A percentile compares a stretch with the other conserved stretches of the same genome.
phyloP scores from a whole-genome alignment of 805 yeast genomes.

The Candida manassasensis region DNA sequence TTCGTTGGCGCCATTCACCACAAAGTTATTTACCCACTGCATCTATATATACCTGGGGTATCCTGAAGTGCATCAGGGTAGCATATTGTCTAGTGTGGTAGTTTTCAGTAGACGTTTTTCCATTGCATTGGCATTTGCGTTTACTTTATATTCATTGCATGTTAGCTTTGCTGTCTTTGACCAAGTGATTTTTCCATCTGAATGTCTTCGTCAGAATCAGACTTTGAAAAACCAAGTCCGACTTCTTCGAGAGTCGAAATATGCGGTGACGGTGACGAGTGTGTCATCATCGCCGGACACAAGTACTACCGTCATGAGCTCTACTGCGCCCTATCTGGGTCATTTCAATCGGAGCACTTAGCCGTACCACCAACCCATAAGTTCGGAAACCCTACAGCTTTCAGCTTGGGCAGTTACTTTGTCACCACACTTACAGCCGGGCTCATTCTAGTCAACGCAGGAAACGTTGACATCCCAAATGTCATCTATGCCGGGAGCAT shows the following conservation, averaged over 20 bases:
- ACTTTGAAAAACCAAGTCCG: not conserved
- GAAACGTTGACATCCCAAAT: conserved; percentile 46
- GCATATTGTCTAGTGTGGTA: no score
- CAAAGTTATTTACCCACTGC: no score
- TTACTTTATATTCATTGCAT: no score
- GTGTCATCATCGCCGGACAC: conserved; percentile 37
- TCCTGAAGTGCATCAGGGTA: no score
- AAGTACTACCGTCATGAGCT: conserved; percentile 47
- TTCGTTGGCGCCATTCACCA: no score
- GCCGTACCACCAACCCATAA: conserved; percentile 5
- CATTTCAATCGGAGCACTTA: conserved; percentile 6
- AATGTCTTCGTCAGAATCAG: not conserved
- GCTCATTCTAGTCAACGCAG: conserved; percentile 51
- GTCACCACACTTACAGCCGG: conserved; percentile 58
- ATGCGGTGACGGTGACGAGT: conserved; percentile 36
- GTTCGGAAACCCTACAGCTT: conserved; percentile 62
- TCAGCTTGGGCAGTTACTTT: conserved; percentile 58
- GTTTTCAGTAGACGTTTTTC: no score
- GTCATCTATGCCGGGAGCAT: conserved; percentile 16
- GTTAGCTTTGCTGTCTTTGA: no score
- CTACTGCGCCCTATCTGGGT: conserved; percentile 7
- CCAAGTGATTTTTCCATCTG: not conserved
- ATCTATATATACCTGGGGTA: no score
- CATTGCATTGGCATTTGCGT: no score
- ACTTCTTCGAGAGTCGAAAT: conserved; percentile 17